phyloP scores from a whole-genome alignment of 2,329 filamentous ascomycete species.

The Alternaria ethzedia region DNA sequence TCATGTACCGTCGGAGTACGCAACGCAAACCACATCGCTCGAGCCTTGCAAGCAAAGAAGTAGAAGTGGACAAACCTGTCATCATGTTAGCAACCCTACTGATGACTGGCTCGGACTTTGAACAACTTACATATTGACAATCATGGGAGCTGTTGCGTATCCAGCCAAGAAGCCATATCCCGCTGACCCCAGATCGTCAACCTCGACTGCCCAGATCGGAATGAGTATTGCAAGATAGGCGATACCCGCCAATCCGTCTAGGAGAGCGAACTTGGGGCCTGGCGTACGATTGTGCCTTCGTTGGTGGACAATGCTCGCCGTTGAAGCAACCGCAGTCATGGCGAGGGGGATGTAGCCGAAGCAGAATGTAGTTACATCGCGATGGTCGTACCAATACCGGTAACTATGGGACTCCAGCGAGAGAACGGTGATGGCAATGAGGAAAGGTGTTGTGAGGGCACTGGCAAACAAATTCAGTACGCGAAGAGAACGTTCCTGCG shows the following conservation, averaged over 20 bases:
- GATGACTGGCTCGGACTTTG: background rate
- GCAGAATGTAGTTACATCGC: constrained; percentile 12
- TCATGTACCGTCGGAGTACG: constrained; percentile 4
- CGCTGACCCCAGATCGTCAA: background rate
- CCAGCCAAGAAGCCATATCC: constrained; percentile 19
- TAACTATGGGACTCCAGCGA: constrained; percentile 1
- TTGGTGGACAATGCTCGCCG: constrained; percentile 1
- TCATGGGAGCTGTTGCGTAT: constrained; percentile 25
- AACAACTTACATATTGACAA: constrained; percentile 23
- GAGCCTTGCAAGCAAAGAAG: constrained; percentile 14
- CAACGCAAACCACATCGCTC: background rate
- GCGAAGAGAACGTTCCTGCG: constrained; percentile 18
- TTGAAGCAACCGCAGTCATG: constrained; percentile 13
- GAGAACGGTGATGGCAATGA: constrained; percentile 17
- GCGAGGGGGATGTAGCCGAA: constrained; percentile 25
- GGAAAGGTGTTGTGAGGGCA: constrained; percentile 17
- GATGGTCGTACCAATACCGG: background rate
- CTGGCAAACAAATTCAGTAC: constrained; percentile 10
- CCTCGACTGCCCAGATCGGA: constrained; percentile 19
- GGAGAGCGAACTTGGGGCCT: constrained; percentile 1
- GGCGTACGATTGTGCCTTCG: constrained; percentile 6
- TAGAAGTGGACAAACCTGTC: constrained; percentile 19
- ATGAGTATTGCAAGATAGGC: constrained; percentile 17
- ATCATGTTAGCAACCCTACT: background rate
- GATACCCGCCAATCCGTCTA: constrained; percentile 9